Conservation (phyloP, 495 filamentous ascomycete genomes). For the Daldinia vernicosa region DNA sequence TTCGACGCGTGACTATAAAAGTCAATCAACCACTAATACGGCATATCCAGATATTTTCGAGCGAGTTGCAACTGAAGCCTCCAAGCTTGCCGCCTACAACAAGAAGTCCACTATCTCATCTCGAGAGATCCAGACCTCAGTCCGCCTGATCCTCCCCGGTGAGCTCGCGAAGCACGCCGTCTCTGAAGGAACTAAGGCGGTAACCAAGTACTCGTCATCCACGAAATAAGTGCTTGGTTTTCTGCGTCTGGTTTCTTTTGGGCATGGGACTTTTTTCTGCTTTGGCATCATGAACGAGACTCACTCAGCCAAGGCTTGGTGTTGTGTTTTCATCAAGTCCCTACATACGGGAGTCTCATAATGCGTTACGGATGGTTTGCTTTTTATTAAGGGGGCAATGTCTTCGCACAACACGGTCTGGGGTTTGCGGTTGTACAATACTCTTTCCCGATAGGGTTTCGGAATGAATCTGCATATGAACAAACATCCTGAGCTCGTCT, state of each 20-base stretch:
- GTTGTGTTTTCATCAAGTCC: constrained; percentile 51
- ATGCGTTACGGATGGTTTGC: constrained; percentile 91
- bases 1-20: constrained; percentile 4
- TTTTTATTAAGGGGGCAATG: constrained; percentile 76
- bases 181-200: constrained; percentile 99
- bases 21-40: constrained; percentile 42
- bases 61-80: constrained; percentile 98
- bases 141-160: constrained; percentile 95
- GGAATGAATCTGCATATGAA: constrained; percentile 71
- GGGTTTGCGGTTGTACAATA: constrained; percentile 85
- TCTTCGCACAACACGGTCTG: constrained; percentile 71
- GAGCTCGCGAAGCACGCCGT: constrained; percentile 99
- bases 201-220: constrained; percentile 99
- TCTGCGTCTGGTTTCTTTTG: constrained; percentile 57
- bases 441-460: constrained; percentile 68
- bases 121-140: constrained; percentile 99
- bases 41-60: constrained; percentile 90
- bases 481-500: constrained; percentile 45
- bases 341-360: constrained; percentile 75
- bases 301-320: constrained; percentile 66
- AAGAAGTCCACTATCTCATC: constrained; percentile 99
- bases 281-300: constrained; percentile 68
- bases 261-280: constrained; percentile 65
- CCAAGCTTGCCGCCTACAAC: constrained; percentile 99
- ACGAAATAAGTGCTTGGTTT: constrained; percentile 84